Base-by-base conservation (phyloP, 371 early-diverging fungal species). In the Mortierella sp. region DNA sequence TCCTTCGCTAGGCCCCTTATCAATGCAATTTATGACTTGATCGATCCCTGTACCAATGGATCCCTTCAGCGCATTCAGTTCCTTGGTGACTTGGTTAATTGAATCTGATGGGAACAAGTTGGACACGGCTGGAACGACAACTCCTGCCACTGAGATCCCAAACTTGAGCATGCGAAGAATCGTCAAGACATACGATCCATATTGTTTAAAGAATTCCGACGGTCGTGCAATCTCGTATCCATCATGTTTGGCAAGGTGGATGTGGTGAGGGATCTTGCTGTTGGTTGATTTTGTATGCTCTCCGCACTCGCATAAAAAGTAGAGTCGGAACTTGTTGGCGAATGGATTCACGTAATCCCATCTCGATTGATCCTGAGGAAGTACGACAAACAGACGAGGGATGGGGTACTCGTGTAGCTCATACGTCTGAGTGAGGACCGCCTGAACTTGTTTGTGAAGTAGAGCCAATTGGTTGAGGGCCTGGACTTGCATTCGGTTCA, bases 271-370 rank as follows among this genome's bases (percentile, higher is more conserved):
- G n/a, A n/a, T n/a, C n/a, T n/a, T n/a, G n/a, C 28, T 16, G 39
- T 43, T 61, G 54, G 2, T 22, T 3, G 46, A 27, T 43, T 48
- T 46, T n/a, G 55, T 62, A 27, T 62, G 63, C 16, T 48, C 47
- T n/a, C 63, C 63, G n/a, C n/a, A n/a, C n/a, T n/a, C n/a, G 43
- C 63, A 63, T 6, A 63, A 41, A 27, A 63, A 55, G 47, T 55
- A 39, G 28, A 63, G 47, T 31, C 63, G 63, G 46, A 63, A 63
- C 44, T 55, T 54, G 37, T 47, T 63, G 17, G 44, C 12, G 44
- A 43, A 45, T 24, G 31, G 16, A 14, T 43, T 45, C 14, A 4
- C 24, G 3, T 44, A 52, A 48, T 63, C 31, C 45, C 51, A 63
- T 17, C 14, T 14, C 7, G 34, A 7, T 2, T 45, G 24, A 0